Conservation (phyloP, 2,329 filamentous ascomycete species). For the Paracamarosporium sp. region DNA sequence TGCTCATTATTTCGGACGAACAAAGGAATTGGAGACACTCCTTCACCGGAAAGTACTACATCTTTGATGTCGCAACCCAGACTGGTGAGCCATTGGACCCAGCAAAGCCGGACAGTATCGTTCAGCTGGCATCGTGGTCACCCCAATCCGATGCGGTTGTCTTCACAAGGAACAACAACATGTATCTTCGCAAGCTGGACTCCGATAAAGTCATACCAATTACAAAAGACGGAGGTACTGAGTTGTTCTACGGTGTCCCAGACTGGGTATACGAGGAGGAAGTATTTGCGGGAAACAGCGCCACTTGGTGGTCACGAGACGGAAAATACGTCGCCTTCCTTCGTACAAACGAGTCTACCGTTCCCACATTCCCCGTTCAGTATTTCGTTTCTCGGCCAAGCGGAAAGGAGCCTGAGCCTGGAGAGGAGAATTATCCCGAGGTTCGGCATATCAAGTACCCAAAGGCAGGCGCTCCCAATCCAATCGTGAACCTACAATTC, state of each 20-base stretch:
- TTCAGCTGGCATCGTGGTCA: constrained; percentile 91
- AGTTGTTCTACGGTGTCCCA: constrained; percentile 94
- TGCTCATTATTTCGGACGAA: constrained; percentile 77
- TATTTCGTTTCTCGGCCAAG: constrained; percentile 91
- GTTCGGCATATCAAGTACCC: constrained; percentile 95
- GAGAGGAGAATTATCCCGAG: constrained; percentile 89
- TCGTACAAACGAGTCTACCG: constrained; percentile 89
- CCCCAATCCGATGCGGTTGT: constrained; percentile 84
- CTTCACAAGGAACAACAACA: constrained; percentile 90
- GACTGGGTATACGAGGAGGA: constrained; percentile 98
- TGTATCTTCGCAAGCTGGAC: constrained; percentile 76
- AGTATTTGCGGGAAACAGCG: constrained; percentile 78
- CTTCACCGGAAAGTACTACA: constrained; percentile 84
- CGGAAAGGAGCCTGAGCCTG: constrained; percentile 69
- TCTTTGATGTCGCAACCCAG: constrained; percentile 87
- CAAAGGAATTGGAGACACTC: constrained; percentile 90
- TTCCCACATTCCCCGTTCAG: constrained; percentile 90
- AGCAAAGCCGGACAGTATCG: constrained; percentile 64
- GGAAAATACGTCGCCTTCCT: constrained; percentile 91
- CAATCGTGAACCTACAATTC: constrained; percentile 84
- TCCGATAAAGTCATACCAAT: constrained; percentile 71
- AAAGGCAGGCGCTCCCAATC: constrained; percentile 93
- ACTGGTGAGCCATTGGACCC: constrained; percentile 79
- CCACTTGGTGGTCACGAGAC: constrained; percentile 94
- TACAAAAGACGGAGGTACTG: constrained; percentile 83